Base-by-base conservation (phyloP, 495 filamentous ascomycete species). In the Friedmanniomyces simplex region DNA sequence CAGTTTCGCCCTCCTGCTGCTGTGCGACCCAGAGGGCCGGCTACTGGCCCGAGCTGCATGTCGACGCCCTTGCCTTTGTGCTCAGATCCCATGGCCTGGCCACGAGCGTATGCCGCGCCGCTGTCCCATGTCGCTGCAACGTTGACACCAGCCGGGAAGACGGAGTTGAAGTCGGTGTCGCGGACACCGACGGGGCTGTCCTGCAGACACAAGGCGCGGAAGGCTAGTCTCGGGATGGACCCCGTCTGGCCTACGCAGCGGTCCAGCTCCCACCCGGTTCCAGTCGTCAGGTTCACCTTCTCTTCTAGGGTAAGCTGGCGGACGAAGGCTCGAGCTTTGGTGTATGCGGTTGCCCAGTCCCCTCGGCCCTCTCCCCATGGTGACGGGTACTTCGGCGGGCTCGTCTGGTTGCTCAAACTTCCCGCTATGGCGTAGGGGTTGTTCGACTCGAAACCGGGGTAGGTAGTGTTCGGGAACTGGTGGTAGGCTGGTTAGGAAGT, bases 231-330 rank as follows among this genome's bases (percentile, higher is more conserved):
- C 49, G 80, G 82, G 52, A 88, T 78, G 4, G 81, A 66, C 2
- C 87, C 87, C 34, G 72, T 75, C 55, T 95, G 79, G 46, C 89
- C 90, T 13, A 96, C 90, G 66, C 89, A 95, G 64, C 78, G 77
- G 55, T 86, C 88, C 18, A 77, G 74, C 62, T 77, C 66, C 89
- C 90, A 95, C 13, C 89, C 90, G 59, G 83, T 76, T 67, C 90
- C 90, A 11, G 88, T 95, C 0, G 90, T 95, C 58, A 96, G 64
- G 65, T 96, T 96, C 67, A 95, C 86, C 76, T 96, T 96, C 74
- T 96, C 90, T 11, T 84, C 71, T 53, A 96, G 72, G 0, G 89
- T 96, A 68, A 96, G 72, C 71, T 88, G 81, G 13, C 82, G 84
- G 41, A 96, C 90, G 57, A 95, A 91, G 0, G 74, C 78, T 60